Evolutionary conservation across 305 asterid genomes (phyloP).

Genomic region (Stenogyne calaminthoides): DNA sequence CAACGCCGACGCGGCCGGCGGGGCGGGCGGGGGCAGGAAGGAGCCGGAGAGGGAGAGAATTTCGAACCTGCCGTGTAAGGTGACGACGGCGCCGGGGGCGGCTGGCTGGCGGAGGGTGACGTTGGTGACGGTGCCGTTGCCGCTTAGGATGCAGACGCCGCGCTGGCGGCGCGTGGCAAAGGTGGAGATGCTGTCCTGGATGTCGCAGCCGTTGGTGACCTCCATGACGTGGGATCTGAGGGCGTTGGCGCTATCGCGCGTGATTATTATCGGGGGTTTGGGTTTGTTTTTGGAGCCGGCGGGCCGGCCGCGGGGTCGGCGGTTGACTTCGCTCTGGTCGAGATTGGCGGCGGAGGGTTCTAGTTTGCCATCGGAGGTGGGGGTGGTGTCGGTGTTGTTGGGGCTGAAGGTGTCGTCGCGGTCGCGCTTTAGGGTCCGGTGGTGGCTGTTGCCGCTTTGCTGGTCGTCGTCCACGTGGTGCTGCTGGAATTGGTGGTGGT

Average conservation of each 20-base stretch:
- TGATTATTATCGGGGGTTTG: constrained; percentile 83
- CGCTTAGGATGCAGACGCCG: constrained; percentile 79
- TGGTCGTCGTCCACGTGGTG: constrained; percentile 40
- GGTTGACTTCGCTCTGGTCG: constrained; percentile 42
- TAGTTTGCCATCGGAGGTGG: constrained; percentile 33
- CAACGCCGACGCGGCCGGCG: constrained; percentile 72
- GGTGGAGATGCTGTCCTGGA: constrained; percentile 65
- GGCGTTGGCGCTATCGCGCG: constrained; percentile 85
- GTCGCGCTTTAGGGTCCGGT: constrained; percentile 43
- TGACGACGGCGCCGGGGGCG: constrained; percentile 69
- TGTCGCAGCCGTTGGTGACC: constrained; percentile 67
- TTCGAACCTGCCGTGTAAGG: constrained; percentile 76
- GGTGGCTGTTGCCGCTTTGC: constrained; percentile 44
- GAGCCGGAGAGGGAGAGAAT: constrained; percentile 82
- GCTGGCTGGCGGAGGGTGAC: constrained; percentile 82
- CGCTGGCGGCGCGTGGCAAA: constrained; percentile 79
- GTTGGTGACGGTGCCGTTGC: constrained; percentile 74
- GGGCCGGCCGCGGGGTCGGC: constrained; percentile 78
- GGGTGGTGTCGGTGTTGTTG: constrained; percentile 18
- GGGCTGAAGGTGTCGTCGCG: constrained; percentile 40
- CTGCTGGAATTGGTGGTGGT: constrained; percentile 35
- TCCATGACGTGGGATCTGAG: constrained; percentile 85
- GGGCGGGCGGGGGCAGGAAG: constrained; percentile 83
- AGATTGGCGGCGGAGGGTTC: constrained; percentile 20
- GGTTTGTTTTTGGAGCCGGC: constrained; percentile 84